Evolutionary conservation across 192 early-diverging fungal genomes (phyloP), one percentile per base, ranked within the genome.

Genomic region (Allomyces macrogynus): DNA sequence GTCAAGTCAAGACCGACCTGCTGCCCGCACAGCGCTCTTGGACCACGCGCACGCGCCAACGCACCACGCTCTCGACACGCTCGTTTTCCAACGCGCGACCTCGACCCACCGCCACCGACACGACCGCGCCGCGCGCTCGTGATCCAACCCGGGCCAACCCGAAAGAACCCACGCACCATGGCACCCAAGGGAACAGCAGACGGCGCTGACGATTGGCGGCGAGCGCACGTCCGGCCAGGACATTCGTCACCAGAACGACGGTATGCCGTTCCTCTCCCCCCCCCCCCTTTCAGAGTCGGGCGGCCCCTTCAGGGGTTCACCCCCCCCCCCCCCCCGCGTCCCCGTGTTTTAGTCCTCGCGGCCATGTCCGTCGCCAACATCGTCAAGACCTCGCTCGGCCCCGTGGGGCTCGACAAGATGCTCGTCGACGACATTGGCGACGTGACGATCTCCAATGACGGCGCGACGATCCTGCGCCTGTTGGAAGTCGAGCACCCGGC

Each of bases 321-420:
- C 26, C 26, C 26, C 26, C 26, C 26, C 26, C 26, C 26, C 26
- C 26, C 26, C 26, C 26, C 26, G 2, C 26, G 2, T 3, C 26
- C 26, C 26, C 1, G 2, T 27, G 26, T 4, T 4, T 27, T 40
- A 99, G 95, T 99, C 27, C 78, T 97, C 72, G 94, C 96, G 32
- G 94, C 89, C 16, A 72, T 86, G 60, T 88, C 96, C 24, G 93
- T 99, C 70, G 89, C 93, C 66, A 99, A 99, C 71, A 93, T 99
- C 72, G 90, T 99, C 62, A 96, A 96, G 79, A 89, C 85, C n/a
- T 97, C 94, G 26, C 79, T 99, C 57, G 96, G 96, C 18, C 96
- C 96, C 27, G 96, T 99, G 64, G 96, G 96, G 20, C 81, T 99
- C 49, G 96, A 99, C 77, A 99, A 99, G 80, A 99, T 99, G 96